Base-by-base conservation (phyloP, 2,329 filamentous ascomycete genomes). In the Ciborinia camelliae region DNA sequence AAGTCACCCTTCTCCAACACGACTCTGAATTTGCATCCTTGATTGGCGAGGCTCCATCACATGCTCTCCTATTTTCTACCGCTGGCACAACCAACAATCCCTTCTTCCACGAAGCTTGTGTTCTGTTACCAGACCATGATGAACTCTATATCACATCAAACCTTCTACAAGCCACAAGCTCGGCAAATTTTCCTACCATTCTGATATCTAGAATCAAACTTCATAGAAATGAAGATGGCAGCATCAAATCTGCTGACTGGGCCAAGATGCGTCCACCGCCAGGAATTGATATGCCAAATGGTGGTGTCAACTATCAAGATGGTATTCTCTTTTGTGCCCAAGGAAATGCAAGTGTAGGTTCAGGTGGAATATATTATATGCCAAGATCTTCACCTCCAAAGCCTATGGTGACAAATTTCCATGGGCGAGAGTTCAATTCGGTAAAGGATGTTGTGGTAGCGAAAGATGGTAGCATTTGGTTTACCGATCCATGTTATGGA, bases 401-500 rank as follows among this genome's bases (percentile, higher is more conserved):
- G 39, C 63, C 39, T 1, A 75, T 89, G 15, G 65, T 88, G 20
- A 85, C 85, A 69, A 85, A 84, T 72, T 89, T 79, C 72, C 84
- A 84, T 58, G 84, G 85, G 23, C 80, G 84, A 3, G 78, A 26
- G 48, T 88, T 87, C 75, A 85, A 81, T 72, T 86, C 84, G 0
- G 74, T 86, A 14, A 87, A 87, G 68, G 86, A 88, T 66, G 78
- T 84, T 0, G 78, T 80, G 1, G 80, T 86, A 68, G 79, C 84
- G 37, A 72, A 74, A 14, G 86, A 81, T 64, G 79, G 80, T n/a
- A 80, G 84, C 32, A 76, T 88, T n/a, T 89, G 86, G 77, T 88
- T 89, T 70, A 88, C 85, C 1, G 86, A 89, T 65, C 81, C 83
- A 0, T 78, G 81, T 9, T 88, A 88, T 68, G 86, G 84, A 3